Conservation (phyloP, 306 rosid genomes). For the Cajanus cajan region DNA sequence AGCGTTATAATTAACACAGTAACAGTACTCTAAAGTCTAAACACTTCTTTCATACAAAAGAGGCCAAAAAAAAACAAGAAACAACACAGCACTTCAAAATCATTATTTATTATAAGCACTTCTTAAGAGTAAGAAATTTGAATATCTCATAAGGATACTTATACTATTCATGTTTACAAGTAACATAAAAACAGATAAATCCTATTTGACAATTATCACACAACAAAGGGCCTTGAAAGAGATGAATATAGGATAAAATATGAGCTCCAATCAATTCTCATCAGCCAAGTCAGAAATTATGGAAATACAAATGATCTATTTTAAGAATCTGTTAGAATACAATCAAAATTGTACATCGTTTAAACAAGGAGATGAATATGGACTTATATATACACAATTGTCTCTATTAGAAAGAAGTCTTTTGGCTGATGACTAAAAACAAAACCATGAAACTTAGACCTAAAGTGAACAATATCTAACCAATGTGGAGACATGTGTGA, state of each 20-base stretch:
- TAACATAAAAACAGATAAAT: background rate
- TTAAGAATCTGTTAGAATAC: no score
- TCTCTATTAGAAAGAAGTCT: no score
- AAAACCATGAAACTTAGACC: no score
- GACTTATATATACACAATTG: no score
- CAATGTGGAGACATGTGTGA: no score
- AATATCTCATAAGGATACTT: background rate
- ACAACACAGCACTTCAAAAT: background rate
- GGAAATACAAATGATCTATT: conserved; percentile 5
- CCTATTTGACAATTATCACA: background rate
- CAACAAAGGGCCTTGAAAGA: background rate
- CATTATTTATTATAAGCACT: background rate
- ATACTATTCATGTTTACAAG: background rate
- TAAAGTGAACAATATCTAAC: no score
- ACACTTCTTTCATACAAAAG: background rate
- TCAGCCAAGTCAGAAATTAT: background rate
- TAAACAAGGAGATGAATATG: no score
- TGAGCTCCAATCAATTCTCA: conserved; percentile 3
- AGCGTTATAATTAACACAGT: conserved; percentile 11
- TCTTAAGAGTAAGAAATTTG: background rate
- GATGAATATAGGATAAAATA: background rate
- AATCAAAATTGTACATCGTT: no score
- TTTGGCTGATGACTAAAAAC: no score
- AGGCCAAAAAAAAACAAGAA: background rate
- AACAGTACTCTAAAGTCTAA: background rate